Conservation (phyloP, 202 grass and related monocot genomes). For the Sporobolus alterniflorus region DNA sequence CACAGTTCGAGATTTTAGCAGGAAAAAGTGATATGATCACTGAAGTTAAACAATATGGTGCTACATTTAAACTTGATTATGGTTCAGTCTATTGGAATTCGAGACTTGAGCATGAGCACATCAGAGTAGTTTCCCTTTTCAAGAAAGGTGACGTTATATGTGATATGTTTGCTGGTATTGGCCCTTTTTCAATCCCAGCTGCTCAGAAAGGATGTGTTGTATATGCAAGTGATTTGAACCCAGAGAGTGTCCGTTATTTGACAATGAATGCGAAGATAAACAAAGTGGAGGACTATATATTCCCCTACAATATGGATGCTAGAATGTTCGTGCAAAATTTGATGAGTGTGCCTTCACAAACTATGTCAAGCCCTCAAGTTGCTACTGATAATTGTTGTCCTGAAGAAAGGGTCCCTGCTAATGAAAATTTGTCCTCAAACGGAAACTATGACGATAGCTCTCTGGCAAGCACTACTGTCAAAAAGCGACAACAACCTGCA, state of each 20-base stretch:
- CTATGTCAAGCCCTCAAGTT: conserved; percentile 34
- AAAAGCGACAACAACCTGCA: conserved; percentile 68
- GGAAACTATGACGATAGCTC: conserved; percentile 52
- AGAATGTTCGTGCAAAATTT: conserved; percentile 80
- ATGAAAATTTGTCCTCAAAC: conserved; percentile 49
- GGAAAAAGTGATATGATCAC: conserved; percentile 81
- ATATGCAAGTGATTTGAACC: conserved; percentile 97
- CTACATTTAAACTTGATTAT: conserved; percentile 93
- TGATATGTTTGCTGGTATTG: conserved; percentile 99
- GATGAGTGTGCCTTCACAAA: conserved; percentile 55
- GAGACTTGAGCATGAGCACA: conserved; percentile 95
- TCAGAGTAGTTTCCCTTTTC: conserved; percentile 91
- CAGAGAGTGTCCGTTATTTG: conserved; percentile 78
- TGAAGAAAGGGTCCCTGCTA: conserved; percentile 10
- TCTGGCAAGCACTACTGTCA: conserved; percentile 40
- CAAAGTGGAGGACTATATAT: conserved; percentile 82
- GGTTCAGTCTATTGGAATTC: conserved; percentile 99
- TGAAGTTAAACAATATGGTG: conserved; percentile 98
- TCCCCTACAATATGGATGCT: conserved; percentile 87
- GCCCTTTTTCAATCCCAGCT: conserved; percentile 86
- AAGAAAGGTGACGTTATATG: conserved; percentile 88
- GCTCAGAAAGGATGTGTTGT: conserved; percentile 92
- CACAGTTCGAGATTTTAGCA: conserved; percentile 86
- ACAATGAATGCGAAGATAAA: conserved; percentile 82
- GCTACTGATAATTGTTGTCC: conserved; percentile 21